Conservation (phyloP, 345 rosid genomes). For the Eucalyptus guilfoylei region DNA sequence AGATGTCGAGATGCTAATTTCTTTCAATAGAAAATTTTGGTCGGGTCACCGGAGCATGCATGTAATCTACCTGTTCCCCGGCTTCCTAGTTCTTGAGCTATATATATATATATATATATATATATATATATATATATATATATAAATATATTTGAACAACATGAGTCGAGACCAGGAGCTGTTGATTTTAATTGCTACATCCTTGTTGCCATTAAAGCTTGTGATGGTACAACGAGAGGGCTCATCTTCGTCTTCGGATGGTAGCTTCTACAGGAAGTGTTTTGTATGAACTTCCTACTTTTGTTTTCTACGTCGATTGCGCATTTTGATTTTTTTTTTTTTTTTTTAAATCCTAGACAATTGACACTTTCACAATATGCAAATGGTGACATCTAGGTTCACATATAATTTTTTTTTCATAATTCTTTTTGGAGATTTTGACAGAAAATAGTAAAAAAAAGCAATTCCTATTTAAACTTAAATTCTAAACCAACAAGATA, state of each 20-base stretch:
- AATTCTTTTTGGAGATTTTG: background rate
- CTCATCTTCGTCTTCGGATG: background rate
- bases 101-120: too few species aligned
- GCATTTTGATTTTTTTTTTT: background rate
- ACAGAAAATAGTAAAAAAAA: accelerated
- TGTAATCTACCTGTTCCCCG: background rate
- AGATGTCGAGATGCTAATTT: background rate
- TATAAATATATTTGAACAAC: too few species aligned
- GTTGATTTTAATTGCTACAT: background rate
- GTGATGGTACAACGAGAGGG: background rate
- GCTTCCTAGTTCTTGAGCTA: background rate
- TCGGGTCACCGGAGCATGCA: background rate
- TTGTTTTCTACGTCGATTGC: background rate
- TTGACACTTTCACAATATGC: background rate
- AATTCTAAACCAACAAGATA: background rate
- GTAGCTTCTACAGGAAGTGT: background rate
- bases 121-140: too few species aligned
- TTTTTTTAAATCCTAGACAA: background rate
- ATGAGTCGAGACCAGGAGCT: background rate
- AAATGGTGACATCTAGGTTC: background rate
- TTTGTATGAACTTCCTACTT: background rate
- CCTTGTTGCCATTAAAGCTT: background rate
- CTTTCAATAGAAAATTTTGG: background rate
- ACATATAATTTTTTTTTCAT: background rate
- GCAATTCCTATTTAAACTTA: background rate